Evolutionary conservation across 805 yeast genomes (phyloP), one percentile per base, ranked within the genome.

Genomic region (Hemisphaericaspora nanyangensis): DNA sequence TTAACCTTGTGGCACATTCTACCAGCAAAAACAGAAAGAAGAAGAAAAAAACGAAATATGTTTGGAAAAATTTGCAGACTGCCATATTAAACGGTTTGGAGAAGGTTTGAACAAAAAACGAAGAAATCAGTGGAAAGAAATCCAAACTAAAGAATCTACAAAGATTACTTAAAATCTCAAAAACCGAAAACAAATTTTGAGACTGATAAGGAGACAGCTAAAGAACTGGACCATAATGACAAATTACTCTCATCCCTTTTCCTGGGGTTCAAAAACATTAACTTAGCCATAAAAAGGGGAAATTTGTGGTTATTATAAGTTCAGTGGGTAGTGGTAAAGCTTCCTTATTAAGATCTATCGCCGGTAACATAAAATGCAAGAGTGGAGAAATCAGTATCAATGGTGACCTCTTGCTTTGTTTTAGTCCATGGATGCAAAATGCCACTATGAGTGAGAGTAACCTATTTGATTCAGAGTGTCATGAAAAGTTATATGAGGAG

Each of bases 361-460:
- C 85, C 7, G 95, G 95, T 0, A 72, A 76, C 27, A 85, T 87
- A 87, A 66, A 69, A 13, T 74, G 74, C 47, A 60, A 60, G 0
- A 30, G 50, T 0, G 95, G 95, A 29, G 38, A 53, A 0, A 66
- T 82, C 3, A 58, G 60, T 27, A 64, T 78, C 5, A 69, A 70
- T 46, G 90, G 91, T 1, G 61, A 71, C 0, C 46, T 76, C 7
- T 54, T 79, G 25, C 52, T 77, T 50, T 50, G 74, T 74, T 85
- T 89, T 16, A 74, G 74, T 31, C 91, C 90, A 13, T 87, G 95
- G 95, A 77, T 87, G 29, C 90, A 84, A 52, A 87, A 86, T 60
- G 78, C 85, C 2, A 82, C 95, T 0, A 79, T 87, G 18, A 74
- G 76, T 51, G 88, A 83, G n/a, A 86, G 87, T 53, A 85, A 87